Evolutionary conservation across 192 early-diverging fungal genomes (phyloP).

Genomic region (Neocallimastix lanati): DNA sequence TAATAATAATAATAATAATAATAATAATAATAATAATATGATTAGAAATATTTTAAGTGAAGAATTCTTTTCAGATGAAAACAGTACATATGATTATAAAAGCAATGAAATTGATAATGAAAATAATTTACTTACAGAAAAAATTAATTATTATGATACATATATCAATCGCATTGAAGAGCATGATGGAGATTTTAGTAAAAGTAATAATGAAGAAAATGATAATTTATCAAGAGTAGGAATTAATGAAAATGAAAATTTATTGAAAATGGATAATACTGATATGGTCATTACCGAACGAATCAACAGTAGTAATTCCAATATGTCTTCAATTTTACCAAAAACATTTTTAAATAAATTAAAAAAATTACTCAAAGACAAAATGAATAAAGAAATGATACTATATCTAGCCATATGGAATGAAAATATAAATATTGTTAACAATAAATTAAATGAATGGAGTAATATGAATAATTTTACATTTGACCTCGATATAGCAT

Average conservation of each 20-base stretch:
- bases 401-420: background rate
- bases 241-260: no score
- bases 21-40: no score
- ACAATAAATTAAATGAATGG: background rate
- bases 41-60: no score
- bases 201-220: background rate
- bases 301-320: background rate
- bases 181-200: background rate
- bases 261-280: no score
- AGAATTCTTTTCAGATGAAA: no score
- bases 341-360: background rate
- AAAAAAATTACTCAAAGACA: background rate
- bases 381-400: background rate
- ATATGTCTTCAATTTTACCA: background rate
- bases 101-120: no score
- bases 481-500: background rate
- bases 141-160: background rate
- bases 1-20: no score
- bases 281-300: background rate
- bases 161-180: background rate
- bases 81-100: no score
- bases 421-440: background rate
- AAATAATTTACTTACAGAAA: no score
- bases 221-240: background rate
- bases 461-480: background rate